These are phyloP conservation scores for Saccharum officinarum DNA, from an alignment of 176 grass and related monocot species.

Conservation along the genomic window DNA sequence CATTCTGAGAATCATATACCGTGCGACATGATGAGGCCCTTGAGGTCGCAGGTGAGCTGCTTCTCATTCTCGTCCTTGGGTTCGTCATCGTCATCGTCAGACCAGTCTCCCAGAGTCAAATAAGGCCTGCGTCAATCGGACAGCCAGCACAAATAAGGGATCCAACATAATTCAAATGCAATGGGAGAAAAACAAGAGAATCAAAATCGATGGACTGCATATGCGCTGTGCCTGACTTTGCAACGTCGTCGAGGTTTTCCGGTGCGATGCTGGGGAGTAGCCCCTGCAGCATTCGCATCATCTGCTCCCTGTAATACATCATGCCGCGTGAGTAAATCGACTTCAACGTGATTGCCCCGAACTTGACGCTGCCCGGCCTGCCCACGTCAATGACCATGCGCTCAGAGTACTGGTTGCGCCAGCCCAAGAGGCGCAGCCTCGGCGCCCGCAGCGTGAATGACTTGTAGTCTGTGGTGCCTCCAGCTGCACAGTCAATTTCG, in stretches of 20 bases:
- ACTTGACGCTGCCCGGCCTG: neutral
- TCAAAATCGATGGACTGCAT: too few relatives aligned
- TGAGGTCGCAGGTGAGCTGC: too few relatives aligned
- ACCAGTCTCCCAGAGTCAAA: neutral
- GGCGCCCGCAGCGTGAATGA: slow-evolving; percentile 10
- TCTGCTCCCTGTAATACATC: neutral
- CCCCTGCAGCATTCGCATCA: slow-evolving; percentile 22
- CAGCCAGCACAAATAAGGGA: neutral
- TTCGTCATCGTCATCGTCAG: neutral
- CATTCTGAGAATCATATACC: too few relatives aligned
- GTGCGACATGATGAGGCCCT: too few relatives aligned
- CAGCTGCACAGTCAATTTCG: neutral
- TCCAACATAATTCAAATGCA: too few relatives aligned
- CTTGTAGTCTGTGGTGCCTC: neutral
- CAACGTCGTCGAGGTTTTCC: neutral
- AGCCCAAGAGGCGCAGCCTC: neutral
- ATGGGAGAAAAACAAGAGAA: too few relatives aligned
- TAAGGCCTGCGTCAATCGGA: slow-evolving; percentile 4
- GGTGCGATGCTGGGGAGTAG: neutral
- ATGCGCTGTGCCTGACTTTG: neutral
- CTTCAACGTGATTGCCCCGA: neutral
- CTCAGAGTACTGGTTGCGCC: slow-evolving; percentile 13
- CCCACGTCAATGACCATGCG: slow-evolving; percentile 9
- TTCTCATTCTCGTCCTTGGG: too few relatives aligned
- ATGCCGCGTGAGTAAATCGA: neutral